These are phyloP conservation scores for Suillus paluster DNA, from an alignment of 768 basidiomycete species.

Conservation along the genomic window DNA sequence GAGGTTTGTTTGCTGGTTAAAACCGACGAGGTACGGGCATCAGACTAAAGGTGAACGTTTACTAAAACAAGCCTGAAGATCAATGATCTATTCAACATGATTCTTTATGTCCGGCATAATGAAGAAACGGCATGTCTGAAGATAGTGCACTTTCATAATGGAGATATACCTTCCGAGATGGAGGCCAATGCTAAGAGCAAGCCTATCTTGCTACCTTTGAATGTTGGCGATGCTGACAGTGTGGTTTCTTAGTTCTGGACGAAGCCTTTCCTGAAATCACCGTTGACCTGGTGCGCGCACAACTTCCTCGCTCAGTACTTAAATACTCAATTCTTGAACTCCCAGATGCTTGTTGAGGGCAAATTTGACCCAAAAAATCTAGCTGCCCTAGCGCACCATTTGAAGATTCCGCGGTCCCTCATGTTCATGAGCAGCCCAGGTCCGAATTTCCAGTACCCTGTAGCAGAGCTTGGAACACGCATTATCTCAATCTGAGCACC, in stretches of 20 bases:
- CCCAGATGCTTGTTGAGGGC: conserved; percentile 50
- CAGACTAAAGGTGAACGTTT: neutral
- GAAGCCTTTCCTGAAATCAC: conserved; percentile 71
- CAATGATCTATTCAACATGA: conserved; percentile 63
- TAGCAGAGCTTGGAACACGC: conserved; percentile 57
- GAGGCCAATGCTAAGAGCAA: conserved; percentile 72
- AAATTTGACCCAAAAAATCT: conserved; percentile 50
- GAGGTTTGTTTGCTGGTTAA: conserved; percentile 65
- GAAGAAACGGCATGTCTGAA: conserved; percentile 74
- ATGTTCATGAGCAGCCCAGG: conserved; percentile 72
- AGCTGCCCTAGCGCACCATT: conserved; percentile 51
- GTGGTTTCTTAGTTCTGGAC: conserved; percentile 47
- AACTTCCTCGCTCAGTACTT: neutral
- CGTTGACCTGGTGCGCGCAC: conserved; percentile 53
- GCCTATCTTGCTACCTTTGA: neutral
- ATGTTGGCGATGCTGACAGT: neutral
- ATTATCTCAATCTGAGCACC: conserved; percentile 45
- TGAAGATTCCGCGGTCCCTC: conserved; percentile 54
- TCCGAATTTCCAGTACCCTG: conserved; percentile 40
- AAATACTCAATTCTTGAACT: neutral
- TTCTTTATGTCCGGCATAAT: conserved; percentile 67
- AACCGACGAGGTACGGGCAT: conserved; percentile 60
- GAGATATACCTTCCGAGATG: conserved; percentile 67
- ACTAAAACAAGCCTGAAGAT: conserved; percentile 47
- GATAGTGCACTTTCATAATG: conserved; percentile 67